Evolutionary conservation across 2,329 filamentous ascomycete species (phyloP).

Genomic region (Verruconis gallopava): DNA sequence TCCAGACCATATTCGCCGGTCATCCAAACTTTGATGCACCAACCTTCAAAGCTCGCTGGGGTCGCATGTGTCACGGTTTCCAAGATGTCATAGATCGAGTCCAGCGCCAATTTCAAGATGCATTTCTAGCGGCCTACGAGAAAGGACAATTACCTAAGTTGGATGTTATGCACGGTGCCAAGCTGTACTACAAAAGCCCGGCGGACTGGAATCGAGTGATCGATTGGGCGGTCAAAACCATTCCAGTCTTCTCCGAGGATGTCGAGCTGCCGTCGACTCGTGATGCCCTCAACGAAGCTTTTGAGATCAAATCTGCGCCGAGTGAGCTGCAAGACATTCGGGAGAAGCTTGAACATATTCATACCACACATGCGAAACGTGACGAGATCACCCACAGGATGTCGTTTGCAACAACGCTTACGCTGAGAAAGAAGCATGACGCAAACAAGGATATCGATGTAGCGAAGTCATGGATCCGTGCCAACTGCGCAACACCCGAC

Average conservation of each 20-base stretch:
- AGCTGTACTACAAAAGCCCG: constrained; percentile 14
- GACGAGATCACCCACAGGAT: neutral
- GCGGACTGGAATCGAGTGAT: constrained; percentile 33
- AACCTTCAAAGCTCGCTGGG: constrained; percentile 28
- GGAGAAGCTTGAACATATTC: constrained; percentile 7
- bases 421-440: neutral
- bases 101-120: constrained; percentile 33
- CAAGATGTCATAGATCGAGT: constrained; percentile 29
- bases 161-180: constrained; percentile 29
- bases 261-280: constrained; percentile 22
- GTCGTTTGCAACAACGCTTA: neutral
- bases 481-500: constrained; percentile 32
- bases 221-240: constrained; percentile 31
- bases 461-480: constrained; percentile 35
- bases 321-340: neutral
- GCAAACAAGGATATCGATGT: constrained; percentile 18
- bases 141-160: constrained; percentile 29
- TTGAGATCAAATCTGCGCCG: constrained; percentile 3
- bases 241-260: constrained; percentile 18
- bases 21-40: constrained; percentile 28
- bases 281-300: constrained; percentile 4
- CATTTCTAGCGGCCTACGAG: constrained; percentile 32
- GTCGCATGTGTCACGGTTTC: constrained; percentile 23
- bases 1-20: constrained; percentile 32
- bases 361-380: constrained; percentile 2